These are phyloP conservation scores for Arthroderma uncinatum DNA, from an alignment of 2,329 filamentous ascomycete species.

Conservation along the genomic window DNA sequence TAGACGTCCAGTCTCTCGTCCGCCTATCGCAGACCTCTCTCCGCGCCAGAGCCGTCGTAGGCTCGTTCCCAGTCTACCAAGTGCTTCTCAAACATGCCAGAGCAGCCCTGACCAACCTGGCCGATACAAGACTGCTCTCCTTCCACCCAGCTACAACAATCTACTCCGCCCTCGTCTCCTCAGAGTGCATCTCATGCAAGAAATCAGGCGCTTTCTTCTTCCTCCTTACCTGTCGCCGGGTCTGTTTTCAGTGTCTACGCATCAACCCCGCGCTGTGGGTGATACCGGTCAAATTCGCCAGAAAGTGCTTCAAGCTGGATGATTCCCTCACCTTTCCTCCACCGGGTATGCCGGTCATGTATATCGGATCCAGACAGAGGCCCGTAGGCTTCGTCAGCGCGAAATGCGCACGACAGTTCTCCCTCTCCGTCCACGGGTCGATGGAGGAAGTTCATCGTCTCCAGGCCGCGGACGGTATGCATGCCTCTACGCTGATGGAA, in stretches of 20 bases:
- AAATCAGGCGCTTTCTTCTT: slow-evolving; percentile 24
- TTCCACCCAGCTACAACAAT: slow-evolving; percentile 18
- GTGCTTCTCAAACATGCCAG: slow-evolving; percentile 34
- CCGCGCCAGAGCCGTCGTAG: slow-evolving; percentile 19
- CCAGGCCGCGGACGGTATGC: not conserved
- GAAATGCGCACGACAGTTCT: not conserved
- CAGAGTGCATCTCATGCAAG: slow-evolving; percentile 22
- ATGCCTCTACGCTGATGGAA: not conserved
- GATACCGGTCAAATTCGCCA: not conserved
- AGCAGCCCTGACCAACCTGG: slow-evolving; percentile 15
- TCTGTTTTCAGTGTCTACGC: slow-evolving; percentile 23
- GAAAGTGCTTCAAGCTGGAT: not conserved
- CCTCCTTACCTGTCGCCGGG: slow-evolving; percentile 24
- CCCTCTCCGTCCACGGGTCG: not conserved
- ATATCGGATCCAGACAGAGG: too few relatives aligned
- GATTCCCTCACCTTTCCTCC: too few relatives aligned
- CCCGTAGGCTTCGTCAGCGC: too few relatives aligned
- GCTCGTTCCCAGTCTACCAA: slow-evolving; percentile 29
- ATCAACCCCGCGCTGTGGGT: not conserved
- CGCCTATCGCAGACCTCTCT: slow-evolving; percentile 22
- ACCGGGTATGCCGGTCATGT: too few relatives aligned
- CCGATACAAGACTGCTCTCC: not conserved
- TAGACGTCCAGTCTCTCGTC: slow-evolving; percentile 19
- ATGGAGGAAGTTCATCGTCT: not conserved
- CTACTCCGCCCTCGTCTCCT: slow-evolving; percentile 16